phyloP scores from a whole-genome alignment of 1,284 basidiomycete genomes.

The Ceratobasidium sp. region DNA sequence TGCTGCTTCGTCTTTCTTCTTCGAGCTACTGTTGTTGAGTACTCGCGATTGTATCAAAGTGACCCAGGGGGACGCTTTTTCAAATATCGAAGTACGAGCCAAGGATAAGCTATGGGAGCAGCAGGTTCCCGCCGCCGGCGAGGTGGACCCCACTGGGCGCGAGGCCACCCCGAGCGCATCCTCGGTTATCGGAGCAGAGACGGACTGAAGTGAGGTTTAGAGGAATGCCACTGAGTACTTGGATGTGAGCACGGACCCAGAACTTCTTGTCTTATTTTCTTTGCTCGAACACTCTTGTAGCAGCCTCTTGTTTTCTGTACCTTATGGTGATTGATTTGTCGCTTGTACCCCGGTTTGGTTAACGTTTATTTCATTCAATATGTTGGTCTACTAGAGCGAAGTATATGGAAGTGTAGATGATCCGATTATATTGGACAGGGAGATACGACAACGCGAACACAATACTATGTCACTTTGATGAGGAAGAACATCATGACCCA shows the following conservation, averaged over 20 bases:
- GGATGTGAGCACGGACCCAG: neutral
- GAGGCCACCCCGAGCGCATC: constrained; percentile 41
- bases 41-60: constrained; percentile 91
- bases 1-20: constrained; percentile 96
- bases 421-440: neutral
- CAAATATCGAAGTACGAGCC: constrained; percentile 84
- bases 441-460: neutral
- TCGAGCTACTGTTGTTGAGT: constrained; percentile 93
- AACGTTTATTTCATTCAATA: constrained; percentile 19
- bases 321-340: neutral
- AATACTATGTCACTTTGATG: constrained; percentile 67
- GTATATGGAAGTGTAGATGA: no score
- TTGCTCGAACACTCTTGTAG: neutral
- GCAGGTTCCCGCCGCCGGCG: constrained; percentile 24
- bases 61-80: constrained; percentile 74
- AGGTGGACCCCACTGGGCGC: constrained; percentile 34
- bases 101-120: constrained; percentile 83
- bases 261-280: neutral
- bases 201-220: constrained; percentile 17
- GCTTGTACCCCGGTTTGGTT: constrained; percentile 7
- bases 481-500: constrained; percentile 78
- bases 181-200: constrained; percentile 34
- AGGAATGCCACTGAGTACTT: neutral
- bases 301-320: constrained; percentile 9
- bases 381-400: neutral